Evolutionary conservation across 192 early-diverging fungal genomes (phyloP), one percentile per base, ranked within the genome.

Genomic region (Lobosporangium transversale): DNA sequence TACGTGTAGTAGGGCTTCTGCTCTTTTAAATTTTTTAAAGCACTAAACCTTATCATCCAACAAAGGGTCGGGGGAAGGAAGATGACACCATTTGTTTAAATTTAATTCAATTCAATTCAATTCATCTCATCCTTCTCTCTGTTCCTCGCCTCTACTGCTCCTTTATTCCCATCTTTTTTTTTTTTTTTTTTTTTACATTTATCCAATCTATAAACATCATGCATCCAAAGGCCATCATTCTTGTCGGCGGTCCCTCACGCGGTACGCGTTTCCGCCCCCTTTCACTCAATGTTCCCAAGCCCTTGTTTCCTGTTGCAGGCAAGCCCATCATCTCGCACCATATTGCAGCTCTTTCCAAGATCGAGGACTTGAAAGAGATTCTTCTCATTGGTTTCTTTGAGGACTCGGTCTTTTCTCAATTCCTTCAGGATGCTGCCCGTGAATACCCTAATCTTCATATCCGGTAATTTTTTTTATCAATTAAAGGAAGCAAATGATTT

Each of bases 221-320:
- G 56, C 62, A 82, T 48, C 78, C 73, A 79, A 97, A 98, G 83
- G 96, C 94, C 21, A 89, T 98, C 68, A 92, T 99, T 74, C 90
- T 99, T 50, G 97, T 99, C 55, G 97, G 97, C 74, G 97, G 97
- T 6, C 96, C 96, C 36, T 97, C 95, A 33, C 90, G 96, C 60
- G 97, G 94, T 42, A 99, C 97, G 18, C 92, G 96, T 57, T 99
- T 99, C 89, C 90, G 97, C 40, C 97, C 97, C 14, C 85, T 99
- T 61, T 97, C 95, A 47, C 90, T 99, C 85, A 91, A 96, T 67
- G 88, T 89, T 10, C 97, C 97, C 42, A 97, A 99, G 81, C 96
- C 97, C n/a, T 85, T 99, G 62, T 99, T 99, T 84, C 97, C 97
- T 14, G 94, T 99, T 53, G 97, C 95, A 29, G 96, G 96, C 23